phyloP scores from a whole-genome alignment of 2,329 filamentous ascomycete genomes.

The Fusarium ramigenum region DNA sequence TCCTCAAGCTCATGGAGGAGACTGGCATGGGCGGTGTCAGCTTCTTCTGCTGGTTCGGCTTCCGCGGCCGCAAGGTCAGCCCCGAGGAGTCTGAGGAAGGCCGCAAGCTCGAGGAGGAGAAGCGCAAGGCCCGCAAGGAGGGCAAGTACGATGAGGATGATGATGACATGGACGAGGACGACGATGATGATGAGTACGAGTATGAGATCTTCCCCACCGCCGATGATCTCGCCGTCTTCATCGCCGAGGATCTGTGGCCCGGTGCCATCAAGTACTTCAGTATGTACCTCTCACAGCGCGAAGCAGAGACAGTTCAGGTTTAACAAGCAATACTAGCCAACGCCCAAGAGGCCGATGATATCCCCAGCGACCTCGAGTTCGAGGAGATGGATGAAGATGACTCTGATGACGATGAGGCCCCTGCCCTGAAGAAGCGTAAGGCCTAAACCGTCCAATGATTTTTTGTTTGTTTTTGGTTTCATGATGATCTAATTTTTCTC shows the following conservation, averaged over 20 bases:
- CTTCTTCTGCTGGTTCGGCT: conserved; percentile 94
- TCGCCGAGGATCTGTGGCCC: conserved; percentile 90
- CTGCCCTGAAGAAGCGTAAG: conserved; percentile 56
- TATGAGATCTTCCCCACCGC: conserved; percentile 90
- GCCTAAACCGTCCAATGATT: conserved; percentile 39
- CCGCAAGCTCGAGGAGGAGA: conserved; percentile 67
- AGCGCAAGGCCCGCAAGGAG: conserved; percentile 58
- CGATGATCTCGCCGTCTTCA: conserved; percentile 80
- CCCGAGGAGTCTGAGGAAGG: conserved; percentile 76
- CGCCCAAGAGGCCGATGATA: conserved; percentile 73
- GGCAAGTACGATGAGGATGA: conserved; percentile 59
- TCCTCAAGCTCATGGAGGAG: conserved; percentile 65
- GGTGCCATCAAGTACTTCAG: conserved; percentile 91
- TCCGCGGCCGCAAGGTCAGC: conserved; percentile 73
- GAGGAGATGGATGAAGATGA: conserved; percentile 63
- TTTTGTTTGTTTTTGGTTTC: neutral
- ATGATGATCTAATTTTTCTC: conserved; percentile 31
- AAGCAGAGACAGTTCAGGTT: conserved; percentile 1
- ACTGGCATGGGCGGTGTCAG: conserved; percentile 73
- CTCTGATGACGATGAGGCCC: conserved; percentile 48
- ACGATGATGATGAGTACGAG: conserved; percentile 71
- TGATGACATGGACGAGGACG: conserved; percentile 61
- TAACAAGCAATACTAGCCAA: conserved; percentile 49
- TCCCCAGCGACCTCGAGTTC: conserved; percentile 73
- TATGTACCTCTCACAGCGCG: conserved; percentile 58